These are phyloP conservation scores for Aspergillus biplanus DNA, from an alignment of 495 filamentous ascomycete species.

Conservation along the genomic window DNA sequence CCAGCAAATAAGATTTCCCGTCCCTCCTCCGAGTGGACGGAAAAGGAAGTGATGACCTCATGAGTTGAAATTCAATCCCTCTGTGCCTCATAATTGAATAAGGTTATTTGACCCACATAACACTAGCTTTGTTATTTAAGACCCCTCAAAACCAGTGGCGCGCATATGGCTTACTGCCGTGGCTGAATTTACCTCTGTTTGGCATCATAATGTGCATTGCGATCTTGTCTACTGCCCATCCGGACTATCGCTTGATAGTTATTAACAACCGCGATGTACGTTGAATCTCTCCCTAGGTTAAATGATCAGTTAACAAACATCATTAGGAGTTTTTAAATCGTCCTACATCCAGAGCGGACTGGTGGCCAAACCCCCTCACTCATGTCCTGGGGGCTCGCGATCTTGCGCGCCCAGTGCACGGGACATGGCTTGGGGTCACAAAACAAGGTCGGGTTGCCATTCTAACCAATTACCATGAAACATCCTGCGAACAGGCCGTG, in stretches of 20 bases:
- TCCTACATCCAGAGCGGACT: slow-evolving; percentile 75
- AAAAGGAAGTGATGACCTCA: not conserved
- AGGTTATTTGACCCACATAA: not conserved
- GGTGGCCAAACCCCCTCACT: slow-evolving; percentile 62
- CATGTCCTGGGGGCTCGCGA: slow-evolving; percentile 62
- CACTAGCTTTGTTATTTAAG: not conserved
- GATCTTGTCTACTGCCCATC: slow-evolving; percentile 77
- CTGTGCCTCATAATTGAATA: not conserved
- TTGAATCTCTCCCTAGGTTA: not conserved
- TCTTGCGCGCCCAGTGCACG: slow-evolving; percentile 57
- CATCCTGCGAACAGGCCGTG: slow-evolving; percentile 45
- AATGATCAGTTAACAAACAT: no score
- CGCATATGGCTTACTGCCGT: not conserved
- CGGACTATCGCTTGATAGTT: slow-evolving; percentile 76
- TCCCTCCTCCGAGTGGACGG: not conserved
- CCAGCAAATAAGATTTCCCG: not conserved
- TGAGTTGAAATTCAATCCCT: not conserved
- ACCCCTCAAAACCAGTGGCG: not conserved
- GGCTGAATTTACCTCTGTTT: not conserved
- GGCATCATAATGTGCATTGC: slow-evolving; percentile 73
- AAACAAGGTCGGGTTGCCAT: slow-evolving; percentile 74
- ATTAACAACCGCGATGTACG: slow-evolving; percentile 80
- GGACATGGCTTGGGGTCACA: slow-evolving; percentile 85
- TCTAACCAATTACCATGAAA: slow-evolving; percentile 83
- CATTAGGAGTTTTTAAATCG: slow-evolving; percentile 73